Evolutionary conservation across 192 early-diverging fungal genomes (phyloP).

Genomic region (Diversispora epigaea): DNA sequence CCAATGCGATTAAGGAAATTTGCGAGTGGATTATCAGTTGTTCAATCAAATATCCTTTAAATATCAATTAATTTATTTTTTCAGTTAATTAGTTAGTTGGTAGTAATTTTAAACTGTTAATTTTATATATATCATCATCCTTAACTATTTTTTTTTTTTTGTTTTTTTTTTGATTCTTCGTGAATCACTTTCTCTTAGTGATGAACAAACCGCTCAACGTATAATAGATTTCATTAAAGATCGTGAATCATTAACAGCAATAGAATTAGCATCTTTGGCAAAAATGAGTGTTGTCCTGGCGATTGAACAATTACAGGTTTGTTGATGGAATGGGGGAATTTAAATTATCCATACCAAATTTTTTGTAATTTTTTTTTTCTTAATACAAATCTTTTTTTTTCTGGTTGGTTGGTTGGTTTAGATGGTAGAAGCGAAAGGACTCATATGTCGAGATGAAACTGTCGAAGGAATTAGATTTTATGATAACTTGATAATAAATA

Average conservation of each 20-base stretch:
- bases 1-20: constrained; percentile 77
- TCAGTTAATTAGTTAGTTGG: background rate
- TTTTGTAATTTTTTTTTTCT: background rate
- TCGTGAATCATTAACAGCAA: constrained; percentile 60
- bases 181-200: constrained; percentile 56
- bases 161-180: no score
- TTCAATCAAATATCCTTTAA: constrained; percentile 56
- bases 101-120: no score
- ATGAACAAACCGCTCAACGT: constrained; percentile 64
- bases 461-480: constrained; percentile 83
- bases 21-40: constrained; percentile 74
- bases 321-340: background rate
- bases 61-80: background rate
- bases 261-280: constrained; percentile 64
- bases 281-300: constrained; percentile 64
- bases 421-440: constrained; percentile 75
- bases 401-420: constrained; percentile 18
- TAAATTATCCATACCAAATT: background rate
- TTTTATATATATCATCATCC: background rate
- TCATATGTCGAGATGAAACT: constrained; percentile 86
- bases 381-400: constrained; percentile 21
- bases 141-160: background rate
- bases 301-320: constrained; percentile 68
- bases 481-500: constrained; percentile 59
- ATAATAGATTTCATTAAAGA: constrained; percentile 44